Evolutionary conservation across 352 stramenopile genomes (phyloP).

Genomic region (Globisporangium barbulae): DNA sequence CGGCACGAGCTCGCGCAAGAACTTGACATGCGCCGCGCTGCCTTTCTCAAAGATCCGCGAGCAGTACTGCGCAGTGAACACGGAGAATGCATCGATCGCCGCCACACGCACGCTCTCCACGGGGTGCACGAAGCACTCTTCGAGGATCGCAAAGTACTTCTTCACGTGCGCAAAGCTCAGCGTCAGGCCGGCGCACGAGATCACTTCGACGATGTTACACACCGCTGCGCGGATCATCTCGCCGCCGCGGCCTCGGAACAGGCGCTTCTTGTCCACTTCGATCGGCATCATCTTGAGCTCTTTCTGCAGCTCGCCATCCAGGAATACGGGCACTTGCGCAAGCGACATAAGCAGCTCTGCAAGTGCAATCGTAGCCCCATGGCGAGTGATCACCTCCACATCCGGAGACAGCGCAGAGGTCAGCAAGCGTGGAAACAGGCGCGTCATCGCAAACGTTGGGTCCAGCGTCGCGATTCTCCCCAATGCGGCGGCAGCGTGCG

Average conservation of each 20-base stretch:
- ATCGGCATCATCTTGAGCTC: conserved; percentile 70
- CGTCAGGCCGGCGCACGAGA: conserved; percentile 50
- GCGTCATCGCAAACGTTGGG: conserved; percentile 53
- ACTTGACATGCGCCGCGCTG: conserved; percentile 37
- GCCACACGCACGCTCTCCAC: conserved; percentile 89
- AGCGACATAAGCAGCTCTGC: conserved; percentile 76
- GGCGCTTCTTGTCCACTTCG: conserved; percentile 91
- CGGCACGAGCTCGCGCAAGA: conserved; percentile 47
- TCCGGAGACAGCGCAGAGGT: conserved; percentile 71
- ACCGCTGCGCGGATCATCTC: conserved; percentile 94
- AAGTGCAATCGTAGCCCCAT: conserved; percentile 92
- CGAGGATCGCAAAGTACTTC: conserved; percentile 70
- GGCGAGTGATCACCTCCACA: conserved; percentile 89
- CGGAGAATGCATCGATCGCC: conserved; percentile 84
- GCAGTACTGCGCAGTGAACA: conserved; percentile 89
- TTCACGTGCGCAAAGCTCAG: conserved; percentile 67
- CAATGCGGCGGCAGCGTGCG: conserved; percentile 85
- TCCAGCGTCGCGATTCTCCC: conserved; percentile 86
- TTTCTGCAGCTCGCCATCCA: conserved; percentile 70
- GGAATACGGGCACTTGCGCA: conserved; percentile 43
- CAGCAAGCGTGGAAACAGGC: conserved; percentile 87
- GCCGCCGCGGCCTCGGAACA: conserved; percentile 95
- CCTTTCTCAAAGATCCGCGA: conserved; percentile 58
- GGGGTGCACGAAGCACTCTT: conserved; percentile 94
- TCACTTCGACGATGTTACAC: conserved; percentile 94